Conservation (phyloP, 331 rosid genomes). For the Acacia pycnantha region DNA sequence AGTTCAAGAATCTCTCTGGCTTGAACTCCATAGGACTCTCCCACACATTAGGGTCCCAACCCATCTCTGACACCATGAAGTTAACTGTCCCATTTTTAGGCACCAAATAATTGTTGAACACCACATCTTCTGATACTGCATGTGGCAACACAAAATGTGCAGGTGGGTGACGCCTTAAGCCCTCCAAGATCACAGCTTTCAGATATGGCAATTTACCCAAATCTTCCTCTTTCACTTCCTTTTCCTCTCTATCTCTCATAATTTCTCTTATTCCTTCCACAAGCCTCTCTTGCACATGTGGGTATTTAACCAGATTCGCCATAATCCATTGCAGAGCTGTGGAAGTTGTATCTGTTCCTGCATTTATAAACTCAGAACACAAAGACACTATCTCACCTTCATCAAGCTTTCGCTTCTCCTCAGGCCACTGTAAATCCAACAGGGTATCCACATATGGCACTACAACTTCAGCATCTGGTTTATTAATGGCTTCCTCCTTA, state of each 20-base stretch:
- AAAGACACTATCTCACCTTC: background rate
- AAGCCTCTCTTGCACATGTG: background rate
- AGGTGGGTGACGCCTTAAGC: slow-evolving; percentile 9
- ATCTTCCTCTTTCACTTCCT: slow-evolving; percentile 6
- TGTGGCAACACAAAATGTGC: slow-evolving; percentile 7
- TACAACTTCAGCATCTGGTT: background rate
- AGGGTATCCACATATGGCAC: slow-evolving; percentile 5
- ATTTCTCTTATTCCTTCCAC: background rate
- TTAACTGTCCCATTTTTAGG: slow-evolving; percentile 2
- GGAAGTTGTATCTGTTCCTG: background rate
- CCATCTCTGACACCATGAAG: slow-evolving; percentile 13
- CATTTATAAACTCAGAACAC: slow-evolving; percentile 10
- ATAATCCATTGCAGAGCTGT: background rate
- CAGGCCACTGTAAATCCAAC: slow-evolving; percentile 9
- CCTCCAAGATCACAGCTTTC: background rate
- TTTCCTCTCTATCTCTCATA: background rate
- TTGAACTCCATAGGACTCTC: slow-evolving; percentile 12
- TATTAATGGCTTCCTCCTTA: background rate
- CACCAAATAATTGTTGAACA: background rate
- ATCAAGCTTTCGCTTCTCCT: slow-evolving; percentile 2
- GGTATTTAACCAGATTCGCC: slow-evolving; percentile 7
- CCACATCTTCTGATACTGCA: slow-evolving; percentile 5
- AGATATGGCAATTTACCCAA: slow-evolving; percentile 5
- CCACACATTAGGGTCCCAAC: slow-evolving; percentile 17
- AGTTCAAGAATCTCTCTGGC: slow-evolving; percentile 20